Percentiles rank a stretch among this genome's conserved stretches.
These are phyloP conservation scores for Panellus pusillus DNA, from an alignment of 768 basidiomycete genomes.

Conservation along the genomic window DNA sequence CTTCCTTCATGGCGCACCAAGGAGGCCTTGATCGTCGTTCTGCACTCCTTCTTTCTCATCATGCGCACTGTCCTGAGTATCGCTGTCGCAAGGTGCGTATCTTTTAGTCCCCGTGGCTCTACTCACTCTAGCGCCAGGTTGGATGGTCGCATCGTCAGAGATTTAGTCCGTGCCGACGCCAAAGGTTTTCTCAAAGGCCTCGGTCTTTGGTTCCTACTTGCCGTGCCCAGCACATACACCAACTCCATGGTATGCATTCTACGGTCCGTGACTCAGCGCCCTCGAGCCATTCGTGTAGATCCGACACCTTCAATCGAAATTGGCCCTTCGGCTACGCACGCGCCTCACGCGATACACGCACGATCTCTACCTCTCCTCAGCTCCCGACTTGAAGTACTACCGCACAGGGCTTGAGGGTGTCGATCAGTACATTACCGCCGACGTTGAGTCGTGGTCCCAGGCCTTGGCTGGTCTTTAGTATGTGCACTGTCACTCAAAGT, in stretches of 20 bases:
- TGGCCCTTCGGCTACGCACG: conserved; percentile 80
- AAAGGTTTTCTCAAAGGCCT: conserved; percentile 81
- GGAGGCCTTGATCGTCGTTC: conserved; percentile 69
- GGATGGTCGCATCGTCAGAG: conserved; percentile 87
- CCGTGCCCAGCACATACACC: conserved; percentile 92
- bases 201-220: conserved; percentile 85
- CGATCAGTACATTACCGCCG: conserved; percentile 92
- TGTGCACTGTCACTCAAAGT: conserved; percentile 32
- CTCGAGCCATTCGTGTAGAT: conserved; percentile 48
- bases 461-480: conserved; percentile 86
- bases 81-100: conserved; percentile 58
- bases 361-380: conserved; percentile 84
- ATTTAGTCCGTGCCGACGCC: conserved; percentile 85
- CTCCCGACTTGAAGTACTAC: conserved; percentile 73
- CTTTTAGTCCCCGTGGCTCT: not conserved
- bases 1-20: conserved; percentile 64
- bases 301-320: conserved; percentile 82
- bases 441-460: conserved; percentile 87
- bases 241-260: conserved; percentile 77
- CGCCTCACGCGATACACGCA: conserved; percentile 88
- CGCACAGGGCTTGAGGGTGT: conserved; percentile 65
- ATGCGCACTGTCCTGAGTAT: conserved; percentile 86
- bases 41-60: conserved; percentile 86
- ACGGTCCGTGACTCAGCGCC: too few species aligned
- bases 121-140: conserved; percentile 37